phyloP scores from a whole-genome alignment of 1,139 yeast species.

The Eremothecium cymbalariae region DNA sequence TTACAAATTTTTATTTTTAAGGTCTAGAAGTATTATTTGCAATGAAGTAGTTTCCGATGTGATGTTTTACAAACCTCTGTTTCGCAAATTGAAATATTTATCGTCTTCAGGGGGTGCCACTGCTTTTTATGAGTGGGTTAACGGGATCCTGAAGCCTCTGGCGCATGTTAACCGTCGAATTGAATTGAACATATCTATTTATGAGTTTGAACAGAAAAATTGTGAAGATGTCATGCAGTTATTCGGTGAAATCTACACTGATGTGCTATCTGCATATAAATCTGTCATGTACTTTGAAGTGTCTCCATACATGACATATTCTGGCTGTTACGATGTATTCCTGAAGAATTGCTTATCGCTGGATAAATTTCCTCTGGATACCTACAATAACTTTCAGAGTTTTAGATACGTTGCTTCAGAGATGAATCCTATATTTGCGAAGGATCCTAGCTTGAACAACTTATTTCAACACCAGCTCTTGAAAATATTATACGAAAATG shows the following conservation, averaged over 20 bases:
- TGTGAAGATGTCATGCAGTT: constrained; percentile 13
- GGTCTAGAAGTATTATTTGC: constrained; percentile 21
- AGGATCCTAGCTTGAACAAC: neutral
- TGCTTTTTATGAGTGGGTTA: constrained; percentile 19
- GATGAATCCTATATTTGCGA: constrained; percentile 3
- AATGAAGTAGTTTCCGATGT: constrained; percentile 18
- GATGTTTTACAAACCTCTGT: constrained; percentile 17
- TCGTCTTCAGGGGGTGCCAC: neutral
- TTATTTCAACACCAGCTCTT: constrained; percentile 13
- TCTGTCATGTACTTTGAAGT: constrained; percentile 15
- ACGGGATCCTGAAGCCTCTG: constrained; percentile 24
- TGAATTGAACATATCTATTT: constrained; percentile 12
- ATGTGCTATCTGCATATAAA: constrained; percentile 4
- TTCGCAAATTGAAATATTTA: constrained; percentile 6
- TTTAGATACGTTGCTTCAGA: constrained; percentile 14
- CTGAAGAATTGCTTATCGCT: constrained; percentile 13
- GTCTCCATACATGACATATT: constrained; percentile 19
- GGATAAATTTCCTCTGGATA: constrained; percentile 16
- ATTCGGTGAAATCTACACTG: constrained; percentile 9
- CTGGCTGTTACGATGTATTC: constrained; percentile 13
- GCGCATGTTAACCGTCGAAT: constrained; percentile 17
- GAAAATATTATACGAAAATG: constrained; percentile 21
- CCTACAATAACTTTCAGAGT: constrained; percentile 12
- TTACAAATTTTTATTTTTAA: constrained; percentile 16
- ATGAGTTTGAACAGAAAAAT: constrained; percentile 17